Evolutionary conservation across 2,329 filamentous ascomycete genomes (phyloP).

Genomic region (Xylaria sp.): DNA sequence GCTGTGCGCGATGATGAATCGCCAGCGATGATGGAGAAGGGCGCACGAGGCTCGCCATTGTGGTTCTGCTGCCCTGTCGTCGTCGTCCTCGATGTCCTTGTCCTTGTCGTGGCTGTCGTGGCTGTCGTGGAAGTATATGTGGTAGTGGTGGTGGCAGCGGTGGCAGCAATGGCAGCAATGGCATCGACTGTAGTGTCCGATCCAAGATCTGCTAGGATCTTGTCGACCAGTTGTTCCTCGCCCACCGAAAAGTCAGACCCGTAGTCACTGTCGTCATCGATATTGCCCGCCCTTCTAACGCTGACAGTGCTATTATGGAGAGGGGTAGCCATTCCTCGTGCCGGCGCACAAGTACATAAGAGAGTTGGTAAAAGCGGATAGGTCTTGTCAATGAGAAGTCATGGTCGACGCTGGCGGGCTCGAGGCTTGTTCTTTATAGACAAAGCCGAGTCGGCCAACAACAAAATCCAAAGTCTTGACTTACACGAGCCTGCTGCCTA

Average conservation of each 20-base stretch:
- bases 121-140: background rate
- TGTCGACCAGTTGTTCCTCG: constrained; percentile 48
- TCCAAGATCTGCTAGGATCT: constrained; percentile 43
- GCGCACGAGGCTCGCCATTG: constrained; percentile 3
- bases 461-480: background rate
- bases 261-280: constrained; percentile 47
- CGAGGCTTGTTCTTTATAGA: constrained; percentile 11
- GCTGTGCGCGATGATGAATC: background rate
- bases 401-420: constrained; percentile 8
- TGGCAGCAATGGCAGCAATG: background rate
- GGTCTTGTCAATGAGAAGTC: constrained; percentile 5
- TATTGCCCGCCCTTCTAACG: constrained; percentile 12
- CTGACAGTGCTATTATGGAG: background rate
- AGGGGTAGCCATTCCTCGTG: constrained; percentile 30
- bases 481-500: constrained; percentile 19
- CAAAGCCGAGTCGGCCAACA: background rate
- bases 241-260: constrained; percentile 50
- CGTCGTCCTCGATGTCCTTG: background rate
- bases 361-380: background rate
- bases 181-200: background rate
- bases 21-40: background rate
- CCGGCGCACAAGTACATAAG: background rate
- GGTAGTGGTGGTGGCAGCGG: background rate
- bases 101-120: background rate
- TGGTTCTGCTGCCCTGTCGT: background rate